These are phyloP conservation scores for Lecanicillium sp. DNA, from an alignment of 2,329 filamentous ascomycete species.

Conservation along the genomic window DNA sequence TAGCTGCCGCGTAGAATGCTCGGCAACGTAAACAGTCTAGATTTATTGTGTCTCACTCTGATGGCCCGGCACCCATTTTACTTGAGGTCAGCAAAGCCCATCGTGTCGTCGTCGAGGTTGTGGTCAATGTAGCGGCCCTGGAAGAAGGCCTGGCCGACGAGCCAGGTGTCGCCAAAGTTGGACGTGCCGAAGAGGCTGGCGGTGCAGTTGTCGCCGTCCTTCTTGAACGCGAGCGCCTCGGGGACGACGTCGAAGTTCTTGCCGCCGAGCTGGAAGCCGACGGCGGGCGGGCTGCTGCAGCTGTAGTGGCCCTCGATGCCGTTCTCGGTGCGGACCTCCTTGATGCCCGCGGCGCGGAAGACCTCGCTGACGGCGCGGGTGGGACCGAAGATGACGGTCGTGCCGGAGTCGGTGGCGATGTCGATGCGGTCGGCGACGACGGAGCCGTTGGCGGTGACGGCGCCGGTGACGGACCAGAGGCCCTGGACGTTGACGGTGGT, in stretches of 20 bases:
- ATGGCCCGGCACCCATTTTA: not conserved
- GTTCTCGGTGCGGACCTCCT: constrained; percentile 7
- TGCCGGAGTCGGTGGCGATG: constrained; percentile 18
- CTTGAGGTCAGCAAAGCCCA: constrained; percentile 18
- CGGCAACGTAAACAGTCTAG: too few species aligned
- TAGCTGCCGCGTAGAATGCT: too few species aligned
- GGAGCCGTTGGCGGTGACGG: constrained; percentile 14
- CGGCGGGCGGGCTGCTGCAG: constrained; percentile 15
- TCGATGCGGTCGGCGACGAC: not conserved
- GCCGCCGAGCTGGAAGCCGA: constrained; percentile 17
- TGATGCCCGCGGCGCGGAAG: constrained; percentile 16
- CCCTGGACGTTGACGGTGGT: not conserved
- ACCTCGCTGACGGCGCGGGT: constrained; percentile 11
- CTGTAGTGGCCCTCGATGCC: constrained; percentile 17
- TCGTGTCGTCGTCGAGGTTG: constrained; percentile 15
- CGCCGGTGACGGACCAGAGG: constrained; percentile 15
- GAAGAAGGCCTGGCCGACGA: constrained; percentile 21
- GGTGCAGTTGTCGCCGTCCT: constrained; percentile 17
- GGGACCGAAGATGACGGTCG: constrained; percentile 18
- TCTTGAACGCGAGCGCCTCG: constrained; percentile 15
- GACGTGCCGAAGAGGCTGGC: constrained; percentile 16
- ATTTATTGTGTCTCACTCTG: too few species aligned
- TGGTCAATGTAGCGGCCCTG: constrained; percentile 20
- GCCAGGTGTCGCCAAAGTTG: constrained; percentile 16
- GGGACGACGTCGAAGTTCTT: constrained; percentile 17